Evolutionary conservation across 257 asterid genomes (phyloP).

Genomic region (Ilex aquifolium): DNA sequence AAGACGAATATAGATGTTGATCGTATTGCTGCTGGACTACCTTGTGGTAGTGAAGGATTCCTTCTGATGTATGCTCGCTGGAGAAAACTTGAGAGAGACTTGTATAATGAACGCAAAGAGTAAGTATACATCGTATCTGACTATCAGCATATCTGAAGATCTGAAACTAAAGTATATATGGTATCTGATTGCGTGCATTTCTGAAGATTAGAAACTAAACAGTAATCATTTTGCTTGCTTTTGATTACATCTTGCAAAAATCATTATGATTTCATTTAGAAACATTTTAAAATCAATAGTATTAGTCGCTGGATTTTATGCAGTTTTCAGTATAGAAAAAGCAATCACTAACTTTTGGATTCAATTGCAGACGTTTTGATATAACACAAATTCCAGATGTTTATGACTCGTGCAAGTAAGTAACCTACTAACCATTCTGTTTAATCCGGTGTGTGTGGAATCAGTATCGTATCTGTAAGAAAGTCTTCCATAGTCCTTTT

Average conservation of each 20-base stretch:
- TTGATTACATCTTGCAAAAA: not conserved
- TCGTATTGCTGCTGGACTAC: constrained; percentile 96
- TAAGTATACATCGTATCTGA: constrained; percentile 24
- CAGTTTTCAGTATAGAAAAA: not conserved
- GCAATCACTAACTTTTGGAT: constrained; percentile 17
- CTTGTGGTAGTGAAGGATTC: constrained; percentile 98
- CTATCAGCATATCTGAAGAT: constrained; percentile 4
- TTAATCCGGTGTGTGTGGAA: too few species aligned
- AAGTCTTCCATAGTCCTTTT: too few species aligned
- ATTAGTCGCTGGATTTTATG: too few species aligned
- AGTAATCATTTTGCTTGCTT: not conserved
- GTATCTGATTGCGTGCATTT: too few species aligned
- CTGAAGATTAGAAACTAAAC: too few species aligned
- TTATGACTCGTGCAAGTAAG: constrained; percentile 99
- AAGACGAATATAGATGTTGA: constrained; percentile 92
- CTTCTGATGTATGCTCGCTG: constrained; percentile 99
- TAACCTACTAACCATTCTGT: not conserved
- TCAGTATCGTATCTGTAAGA: too few species aligned
- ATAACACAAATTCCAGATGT: constrained; percentile 96
- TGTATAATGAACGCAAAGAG: constrained; percentile 92
- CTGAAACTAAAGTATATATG: not conserved
- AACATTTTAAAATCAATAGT: too few species aligned
- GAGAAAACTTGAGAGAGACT: constrained; percentile 89
- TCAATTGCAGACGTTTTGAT: constrained; percentile 73
- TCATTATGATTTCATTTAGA: not conserved